Percentiles rank a stretch among this genome's conserved stretches.
Evolutionary conservation across 169 alveolate species (phyloP).

Genomic region (Theileria annulata): DNA sequence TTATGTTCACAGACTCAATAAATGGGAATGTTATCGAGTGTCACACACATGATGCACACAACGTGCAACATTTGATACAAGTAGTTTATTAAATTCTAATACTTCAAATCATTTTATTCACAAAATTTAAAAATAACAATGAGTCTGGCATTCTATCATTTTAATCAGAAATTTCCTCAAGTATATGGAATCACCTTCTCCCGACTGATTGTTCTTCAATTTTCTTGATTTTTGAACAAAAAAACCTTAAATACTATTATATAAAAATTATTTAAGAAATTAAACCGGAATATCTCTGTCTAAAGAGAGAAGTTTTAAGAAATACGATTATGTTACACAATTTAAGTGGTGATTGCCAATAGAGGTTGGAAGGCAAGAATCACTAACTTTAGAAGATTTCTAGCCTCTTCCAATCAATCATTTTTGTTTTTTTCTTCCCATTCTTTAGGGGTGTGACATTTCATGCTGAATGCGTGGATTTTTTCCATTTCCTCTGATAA

Average conservation of each 20-base stretch:
- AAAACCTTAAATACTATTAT: background rate
- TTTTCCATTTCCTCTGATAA: constrained; percentile 75
- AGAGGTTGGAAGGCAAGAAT: background rate
- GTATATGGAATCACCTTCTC: constrained; percentile 13
- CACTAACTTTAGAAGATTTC: background rate
- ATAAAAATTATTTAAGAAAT: too few species aligned
- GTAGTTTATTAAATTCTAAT: background rate
- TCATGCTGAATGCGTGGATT: constrained; percentile 83
- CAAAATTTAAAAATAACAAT: constrained; percentile 3
- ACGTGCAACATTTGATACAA: constrained; percentile 51
- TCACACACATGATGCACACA: constrained; percentile 70
- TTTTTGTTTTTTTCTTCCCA: constrained; percentile 69
- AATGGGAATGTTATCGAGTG: constrained; percentile 39
- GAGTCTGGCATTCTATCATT: background rate
- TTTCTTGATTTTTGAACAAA: background rate
- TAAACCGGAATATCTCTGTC: background rate
- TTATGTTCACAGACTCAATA: background rate
- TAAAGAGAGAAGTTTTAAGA: background rate
- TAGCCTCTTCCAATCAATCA: background rate
- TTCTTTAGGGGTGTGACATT: constrained; percentile 82
- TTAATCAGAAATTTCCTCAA: constrained; percentile 5
- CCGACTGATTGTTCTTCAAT: background rate
- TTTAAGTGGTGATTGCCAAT: background rate
- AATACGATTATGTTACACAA: background rate
- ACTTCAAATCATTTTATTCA: constrained; percentile 17